A percentile compares a stretch with the other conserved stretches of the same genome.
Evolutionary conservation across 164 flowering plant genomes (phyloP).

Genomic region (Magnolia sinica): DNA sequence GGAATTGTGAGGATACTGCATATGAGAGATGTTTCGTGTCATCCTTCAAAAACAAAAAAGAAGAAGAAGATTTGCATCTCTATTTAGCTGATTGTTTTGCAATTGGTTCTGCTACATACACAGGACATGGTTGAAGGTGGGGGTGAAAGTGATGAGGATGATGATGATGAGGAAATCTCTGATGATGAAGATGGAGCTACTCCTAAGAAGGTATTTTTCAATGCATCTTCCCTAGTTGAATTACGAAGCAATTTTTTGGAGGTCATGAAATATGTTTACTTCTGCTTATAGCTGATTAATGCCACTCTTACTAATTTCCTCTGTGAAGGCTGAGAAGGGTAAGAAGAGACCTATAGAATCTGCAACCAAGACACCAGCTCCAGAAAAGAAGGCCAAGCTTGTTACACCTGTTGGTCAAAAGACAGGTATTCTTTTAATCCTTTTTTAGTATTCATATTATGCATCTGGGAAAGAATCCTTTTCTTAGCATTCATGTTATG

Average conservation of each 20-base stretch:
- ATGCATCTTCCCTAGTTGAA: neutral
- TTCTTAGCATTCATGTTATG: too few relatives aligned
- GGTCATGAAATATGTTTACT: neutral
- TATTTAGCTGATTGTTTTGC: neutral
- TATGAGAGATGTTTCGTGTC: too few relatives aligned
- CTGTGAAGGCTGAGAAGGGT: conserved; percentile 13
- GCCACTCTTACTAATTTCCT: neutral
- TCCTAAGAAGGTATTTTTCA: conserved; percentile 46
- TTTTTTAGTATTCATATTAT: neutral
- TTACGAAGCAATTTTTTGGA: neutral
- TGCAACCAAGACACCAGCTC: conserved; percentile 38
- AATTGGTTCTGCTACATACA: neutral
- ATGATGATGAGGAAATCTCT: conserved; percentile 24
- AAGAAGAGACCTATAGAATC: conserved; percentile 62
- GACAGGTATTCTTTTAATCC: conserved; percentile 36
- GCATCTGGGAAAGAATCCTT: too few relatives aligned
- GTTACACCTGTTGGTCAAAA: conserved; percentile 47
- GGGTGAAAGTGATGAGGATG: conserved; percentile 25
- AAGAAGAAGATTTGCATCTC: too few relatives aligned
- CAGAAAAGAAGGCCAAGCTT: conserved; percentile 65
- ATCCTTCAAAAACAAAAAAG: too few relatives aligned
- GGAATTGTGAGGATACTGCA: too few relatives aligned
- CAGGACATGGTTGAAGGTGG: conserved; percentile 20
- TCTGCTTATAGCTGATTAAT: neutral
- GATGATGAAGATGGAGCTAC: conserved; percentile 48